phyloP scores from a whole-genome alignment of 805 yeast genomes.

The Starmerella stellata region DNA sequence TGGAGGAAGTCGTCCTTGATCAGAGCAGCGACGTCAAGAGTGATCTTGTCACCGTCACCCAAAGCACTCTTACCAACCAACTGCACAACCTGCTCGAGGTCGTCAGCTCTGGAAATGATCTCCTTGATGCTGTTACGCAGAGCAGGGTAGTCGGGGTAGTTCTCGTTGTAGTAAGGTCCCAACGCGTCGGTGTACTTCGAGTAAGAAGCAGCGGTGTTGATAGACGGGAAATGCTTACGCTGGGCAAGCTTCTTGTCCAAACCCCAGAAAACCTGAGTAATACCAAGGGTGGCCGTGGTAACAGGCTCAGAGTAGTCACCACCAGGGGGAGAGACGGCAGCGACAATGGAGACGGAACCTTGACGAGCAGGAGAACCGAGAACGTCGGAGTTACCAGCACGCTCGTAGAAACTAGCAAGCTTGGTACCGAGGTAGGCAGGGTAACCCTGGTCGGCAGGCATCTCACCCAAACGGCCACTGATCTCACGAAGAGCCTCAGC shows the following conservation, averaged over 20 bases:
- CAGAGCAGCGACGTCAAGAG: slow-evolving; percentile 76
- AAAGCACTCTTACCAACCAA: slow-evolving; percentile 96
- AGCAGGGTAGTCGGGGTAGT: slow-evolving; percentile 78
- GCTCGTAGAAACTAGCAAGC: slow-evolving; percentile 95
- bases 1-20: slow-evolving; percentile 97
- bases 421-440: slow-evolving; percentile 99
- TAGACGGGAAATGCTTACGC: slow-evolving; percentile 98
- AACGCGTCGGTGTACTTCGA: slow-evolving; percentile 86
- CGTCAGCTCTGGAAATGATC: slow-evolving; percentile 92
- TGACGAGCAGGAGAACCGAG: slow-evolving; percentile 91
- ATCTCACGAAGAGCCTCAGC: slow-evolving; percentile 99
- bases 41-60: slow-evolving; percentile 90
- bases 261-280: slow-evolving; percentile 99
- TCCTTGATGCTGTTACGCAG: slow-evolving; percentile 86
- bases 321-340: slow-evolving; percentile 99
- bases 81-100: slow-evolving; percentile 96
- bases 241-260: slow-evolving; percentile 96
- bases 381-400: slow-evolving; percentile 94
- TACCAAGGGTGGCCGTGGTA: slow-evolving; percentile 94
- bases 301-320: slow-evolving; percentile 99
- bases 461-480: slow-evolving; percentile 99
- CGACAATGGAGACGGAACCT: slow-evolving; percentile 98
- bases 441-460: slow-evolving; percentile 99
- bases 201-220: slow-evolving; percentile 88
- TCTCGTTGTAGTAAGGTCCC: slow-evolving; percentile 63